Evolutionary conservation across 2,329 filamentous ascomycete genomes (phyloP), one percentile per base, ranked within the genome.

Genomic region (Neoarthrinium moseri): DNA sequence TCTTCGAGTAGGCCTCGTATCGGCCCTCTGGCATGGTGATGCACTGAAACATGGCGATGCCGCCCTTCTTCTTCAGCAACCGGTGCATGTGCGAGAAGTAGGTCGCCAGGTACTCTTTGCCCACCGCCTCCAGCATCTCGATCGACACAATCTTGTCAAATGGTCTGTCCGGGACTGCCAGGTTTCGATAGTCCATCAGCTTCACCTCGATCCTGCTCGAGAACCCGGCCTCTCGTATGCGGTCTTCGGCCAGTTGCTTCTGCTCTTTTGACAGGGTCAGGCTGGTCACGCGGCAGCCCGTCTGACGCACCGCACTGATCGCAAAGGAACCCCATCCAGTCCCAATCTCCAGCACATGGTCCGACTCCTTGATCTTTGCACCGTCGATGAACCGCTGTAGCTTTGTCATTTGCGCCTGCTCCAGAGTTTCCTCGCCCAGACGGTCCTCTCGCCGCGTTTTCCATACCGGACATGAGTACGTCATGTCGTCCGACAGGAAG

Each of bases 61-160:
- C 81, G 3, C 81, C 82, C 13, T 84, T 73, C 38, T 72, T 74
- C 63, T 89, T 88, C 34, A 90, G 63, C 24, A 88, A 62, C 46
- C 71, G 70, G 54, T 88, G 70, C 41, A 90, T 72, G 52, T 78
- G 80, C 15, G 70, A 66, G 59, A 90, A 90, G 59, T 89, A 90
- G 2, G 78, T 84, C 17, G 74, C 71, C 24, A 90, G 64, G 54
- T 80, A 89, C 57, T 86, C 82, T 42, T 76, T 70, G 3, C 86
- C 86, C 0, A 89, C 86, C 2, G 83, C 83, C 67, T 90, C 87
- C 18, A 89, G 69, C 87, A 90, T 90, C 60, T 90, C 87, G 47
- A 89, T 87, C 4, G 83, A 87, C 6, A 89, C 74, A 6, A 89
- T 72, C 60, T 88, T 88, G 64, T 90, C 86, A 54, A 81, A 90